phyloP scores from a whole-genome alignment of 1,284 basidiomycete genomes.

The Microbotryum saponariae region DNA sequence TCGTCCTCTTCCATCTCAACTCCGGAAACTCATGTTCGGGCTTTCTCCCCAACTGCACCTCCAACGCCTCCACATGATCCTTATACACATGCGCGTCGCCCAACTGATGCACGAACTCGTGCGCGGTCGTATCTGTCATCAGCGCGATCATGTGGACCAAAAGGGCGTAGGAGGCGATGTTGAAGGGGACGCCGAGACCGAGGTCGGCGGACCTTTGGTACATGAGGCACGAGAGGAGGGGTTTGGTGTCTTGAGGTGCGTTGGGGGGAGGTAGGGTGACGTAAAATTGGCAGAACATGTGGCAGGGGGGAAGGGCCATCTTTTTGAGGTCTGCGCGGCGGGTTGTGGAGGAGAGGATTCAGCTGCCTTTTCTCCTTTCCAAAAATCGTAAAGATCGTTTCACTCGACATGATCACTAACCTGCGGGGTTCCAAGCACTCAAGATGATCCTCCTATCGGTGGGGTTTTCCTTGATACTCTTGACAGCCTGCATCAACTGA shows the following conservation, averaged over 20 bases:
- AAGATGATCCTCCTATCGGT: slow-evolving; percentile 94
- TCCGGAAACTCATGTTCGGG: slow-evolving; percentile 70
- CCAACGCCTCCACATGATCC: slow-evolving; percentile 81
- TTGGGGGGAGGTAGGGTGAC: slow-evolving; percentile 69
- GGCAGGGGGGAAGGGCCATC: slow-evolving; percentile 97
- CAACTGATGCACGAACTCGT: slow-evolving; percentile 84
- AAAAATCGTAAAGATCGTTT: background rate
- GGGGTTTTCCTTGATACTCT: slow-evolving; percentile 86
- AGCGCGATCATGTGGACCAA: slow-evolving; percentile 94
- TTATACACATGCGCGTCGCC: slow-evolving; percentile 95
- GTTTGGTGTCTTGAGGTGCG: slow-evolving; percentile 46
- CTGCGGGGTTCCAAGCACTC: slow-evolving; percentile 95
- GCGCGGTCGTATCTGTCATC: slow-evolving; percentile 75
- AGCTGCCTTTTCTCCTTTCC: background rate
- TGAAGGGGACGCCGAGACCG: slow-evolving; percentile 95
- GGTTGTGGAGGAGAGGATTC: background rate
- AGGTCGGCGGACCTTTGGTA: slow-evolving; percentile 96
- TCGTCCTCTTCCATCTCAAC: slow-evolving; percentile 59
- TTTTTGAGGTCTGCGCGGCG: slow-evolving; percentile 62
- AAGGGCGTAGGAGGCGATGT: slow-evolving; percentile 95
- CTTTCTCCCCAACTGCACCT: slow-evolving; percentile 68
- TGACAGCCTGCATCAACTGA: slow-evolving; percentile 78
- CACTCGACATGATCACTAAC: slow-evolving; percentile 46
- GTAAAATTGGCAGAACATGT: slow-evolving; percentile 98
- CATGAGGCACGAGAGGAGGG: slow-evolving; percentile 79